phyloP scores from a whole-genome alignment of 176 grass and related monocot genomes.

The Hsuehochloa calcarea region DNA sequence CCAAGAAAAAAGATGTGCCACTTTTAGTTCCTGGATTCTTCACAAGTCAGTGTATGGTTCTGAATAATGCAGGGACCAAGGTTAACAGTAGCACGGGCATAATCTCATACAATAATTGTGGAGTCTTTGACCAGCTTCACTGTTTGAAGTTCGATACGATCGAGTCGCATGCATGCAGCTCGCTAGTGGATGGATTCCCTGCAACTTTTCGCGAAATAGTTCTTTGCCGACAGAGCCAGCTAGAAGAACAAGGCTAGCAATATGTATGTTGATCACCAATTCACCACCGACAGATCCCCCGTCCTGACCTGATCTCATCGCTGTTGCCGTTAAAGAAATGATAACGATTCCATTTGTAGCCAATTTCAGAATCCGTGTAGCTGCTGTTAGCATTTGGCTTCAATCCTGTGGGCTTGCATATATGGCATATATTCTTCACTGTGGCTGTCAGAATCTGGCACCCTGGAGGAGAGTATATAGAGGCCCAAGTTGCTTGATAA shows the following conservation, averaged over 20 bases:
- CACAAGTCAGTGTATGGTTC: background rate
- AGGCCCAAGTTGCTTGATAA: slow-evolving; percentile 33
- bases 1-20: background rate
- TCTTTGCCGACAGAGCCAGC: slow-evolving; percentile 14
- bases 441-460: slow-evolving; percentile 26
- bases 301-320: background rate
- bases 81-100: background rate
- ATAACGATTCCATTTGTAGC: slow-evolving; percentile 39
- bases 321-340: slow-evolving; percentile 18
- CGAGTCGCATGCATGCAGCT: background rate
- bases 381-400: background rate
- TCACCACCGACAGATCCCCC: background rate
- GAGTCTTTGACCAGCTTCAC: slow-evolving; percentile 27
- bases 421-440: slow-evolving; percentile 33
- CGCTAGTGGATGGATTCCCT: slow-evolving; percentile 3
- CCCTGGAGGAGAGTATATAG: background rate
- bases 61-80: background rate
- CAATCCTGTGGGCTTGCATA: background rate
- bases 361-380: background rate
- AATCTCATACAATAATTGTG: slow-evolving; percentile 28
- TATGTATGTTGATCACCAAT: background rate
- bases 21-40: slow-evolving; percentile 25
- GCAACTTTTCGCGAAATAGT: background rate
- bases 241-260: slow-evolving; percentile 5
- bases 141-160: slow-evolving; percentile 4